Base-by-base conservation (phyloP, 1,139 yeast genomes). In the Geotrichum macrosporum region DNA sequence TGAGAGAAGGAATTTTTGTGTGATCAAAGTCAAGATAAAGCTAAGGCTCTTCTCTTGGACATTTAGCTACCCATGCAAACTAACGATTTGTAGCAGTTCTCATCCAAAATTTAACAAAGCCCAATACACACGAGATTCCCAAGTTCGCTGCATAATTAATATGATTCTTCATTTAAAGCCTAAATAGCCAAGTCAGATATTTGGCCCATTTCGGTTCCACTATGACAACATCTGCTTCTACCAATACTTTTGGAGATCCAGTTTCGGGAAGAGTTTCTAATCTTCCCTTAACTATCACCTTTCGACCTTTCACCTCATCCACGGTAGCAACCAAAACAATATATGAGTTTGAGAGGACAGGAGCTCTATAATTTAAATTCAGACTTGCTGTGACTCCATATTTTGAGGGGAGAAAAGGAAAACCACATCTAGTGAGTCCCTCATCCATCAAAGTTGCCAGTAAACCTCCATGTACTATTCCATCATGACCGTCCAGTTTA, bases 381-480 rank as follows among this genome's bases (percentile, higher is more conserved):
- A 49, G 36, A 10, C 37, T 32, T 3, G 46, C 52, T 5, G 52
- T 49, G 18, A 49, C 52, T 1, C 52, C 52, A 30, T 38, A 46
- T 26, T 43, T 46, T 27, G 47, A 22, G 21, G 52, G 52, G 15
- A 49, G 33, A 20, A 13, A 42, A 3, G 52, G 52, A 33, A 49
- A 49, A n/a, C 50, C 52, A 10, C 44, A 32, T 24, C 48, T 37
- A 9, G 52, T 46, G 16, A 49, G 37, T 9, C 46, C 49, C 21
- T 49, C 52, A 33, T 49, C 52, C 46, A 49, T 49, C 12, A 89
- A 68, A 0, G 95, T 82, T 6, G 94, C 95, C 32, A 89, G 65
- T 35, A 89, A 78, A 0, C 97, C 97, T 3, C 97, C 97, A 61
- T 89, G 97, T 1, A 87, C 76, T 32, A 89, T 69, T 56, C 85